Conservation (phyloP, 179 eudicot species). For the Carnegiea gigantea region DNA sequence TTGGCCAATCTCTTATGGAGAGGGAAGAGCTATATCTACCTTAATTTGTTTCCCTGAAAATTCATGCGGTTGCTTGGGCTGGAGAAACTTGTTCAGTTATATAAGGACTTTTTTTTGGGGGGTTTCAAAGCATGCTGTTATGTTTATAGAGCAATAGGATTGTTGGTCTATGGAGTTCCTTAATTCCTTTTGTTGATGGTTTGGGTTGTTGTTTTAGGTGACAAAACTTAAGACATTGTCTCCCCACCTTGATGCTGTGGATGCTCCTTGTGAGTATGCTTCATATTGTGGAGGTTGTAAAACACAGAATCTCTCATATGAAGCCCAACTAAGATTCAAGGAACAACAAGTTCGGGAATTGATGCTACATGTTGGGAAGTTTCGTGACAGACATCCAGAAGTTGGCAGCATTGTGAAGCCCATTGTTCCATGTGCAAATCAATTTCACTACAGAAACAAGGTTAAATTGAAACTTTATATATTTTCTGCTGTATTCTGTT, state of each 20-base stretch:
- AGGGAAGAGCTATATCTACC: neutral
- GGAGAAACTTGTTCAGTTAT: neutral
- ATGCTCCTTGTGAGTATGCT: conserved; percentile 93
- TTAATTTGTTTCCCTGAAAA: neutral
- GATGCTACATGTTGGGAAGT: conserved; percentile 73
- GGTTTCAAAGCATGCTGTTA: neutral
- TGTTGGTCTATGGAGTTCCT: neutral
- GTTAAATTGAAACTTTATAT: conserved; percentile 29
- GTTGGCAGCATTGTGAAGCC: conserved; percentile 58
- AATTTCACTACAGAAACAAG: conserved; percentile 94
- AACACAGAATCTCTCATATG: conserved; percentile 77
- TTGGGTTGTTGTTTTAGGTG: conserved; percentile 47
- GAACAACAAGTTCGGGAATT: conserved; percentile 84
- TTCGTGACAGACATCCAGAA: conserved; percentile 54
- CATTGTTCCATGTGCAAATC: conserved; percentile 84
- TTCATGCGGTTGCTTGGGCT: neutral
- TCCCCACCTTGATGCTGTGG: conserved; percentile 77
- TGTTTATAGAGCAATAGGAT: conserved; percentile 4
- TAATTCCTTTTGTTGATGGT: conserved; percentile 13
- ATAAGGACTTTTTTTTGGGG: neutral
- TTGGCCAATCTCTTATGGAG: too few species aligned
- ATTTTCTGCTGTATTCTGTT: neutral
- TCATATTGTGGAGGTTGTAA: conserved; percentile 94
- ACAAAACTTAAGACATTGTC: conserved; percentile 66
- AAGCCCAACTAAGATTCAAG: conserved; percentile 83